Conservation (phyloP, 805 yeast species). For the Yarrowia alimentaria region DNA sequence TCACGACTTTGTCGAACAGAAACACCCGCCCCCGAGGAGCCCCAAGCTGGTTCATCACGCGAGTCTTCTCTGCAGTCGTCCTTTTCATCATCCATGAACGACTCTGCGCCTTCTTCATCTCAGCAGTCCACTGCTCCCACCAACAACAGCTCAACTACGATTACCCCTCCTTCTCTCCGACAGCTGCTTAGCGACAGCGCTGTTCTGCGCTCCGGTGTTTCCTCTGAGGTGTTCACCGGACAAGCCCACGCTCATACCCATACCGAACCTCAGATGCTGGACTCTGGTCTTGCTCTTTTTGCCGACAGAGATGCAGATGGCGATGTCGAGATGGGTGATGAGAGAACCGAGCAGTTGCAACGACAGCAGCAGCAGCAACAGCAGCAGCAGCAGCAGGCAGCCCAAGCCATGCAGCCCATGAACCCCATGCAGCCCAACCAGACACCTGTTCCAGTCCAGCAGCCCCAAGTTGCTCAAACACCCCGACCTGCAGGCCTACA, state of each 20-base stretch:
- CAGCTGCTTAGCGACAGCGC: conserved; percentile 23
- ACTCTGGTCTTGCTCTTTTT: conserved; percentile 3
- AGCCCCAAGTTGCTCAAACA: no score
- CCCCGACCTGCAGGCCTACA: conserved; percentile 23
- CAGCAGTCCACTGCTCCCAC: conserved; percentile 1
- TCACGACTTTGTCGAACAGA: conserved; percentile 16
- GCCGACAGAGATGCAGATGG: conserved; percentile 23
- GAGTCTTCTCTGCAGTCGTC: conserved; percentile 23
- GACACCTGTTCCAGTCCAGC: no score
- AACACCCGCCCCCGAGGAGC: conserved; percentile 9
- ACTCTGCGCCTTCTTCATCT: conserved; percentile 7
- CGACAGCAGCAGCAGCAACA: conserved; percentile 1
- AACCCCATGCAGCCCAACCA: background rate
- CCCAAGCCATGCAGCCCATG: no score
- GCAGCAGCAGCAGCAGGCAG: conserved; percentile 7
- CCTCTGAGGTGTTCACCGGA: conserved; percentile 2
- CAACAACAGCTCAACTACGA: conserved; percentile 10
- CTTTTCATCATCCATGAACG: conserved; percentile 12
- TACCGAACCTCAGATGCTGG: conserved; percentile 16
- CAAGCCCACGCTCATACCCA: conserved; percentile 12
- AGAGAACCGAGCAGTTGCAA: conserved; percentile 1
- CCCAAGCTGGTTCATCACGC: conserved; percentile 13
- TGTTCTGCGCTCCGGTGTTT: conserved; percentile 1
- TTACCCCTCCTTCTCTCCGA: conserved; percentile 16
- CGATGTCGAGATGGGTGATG: conserved; percentile 15